Base-by-base conservation (phyloP, 495 filamentous ascomycete genomes). In the Penicillium diatomitis region DNA sequence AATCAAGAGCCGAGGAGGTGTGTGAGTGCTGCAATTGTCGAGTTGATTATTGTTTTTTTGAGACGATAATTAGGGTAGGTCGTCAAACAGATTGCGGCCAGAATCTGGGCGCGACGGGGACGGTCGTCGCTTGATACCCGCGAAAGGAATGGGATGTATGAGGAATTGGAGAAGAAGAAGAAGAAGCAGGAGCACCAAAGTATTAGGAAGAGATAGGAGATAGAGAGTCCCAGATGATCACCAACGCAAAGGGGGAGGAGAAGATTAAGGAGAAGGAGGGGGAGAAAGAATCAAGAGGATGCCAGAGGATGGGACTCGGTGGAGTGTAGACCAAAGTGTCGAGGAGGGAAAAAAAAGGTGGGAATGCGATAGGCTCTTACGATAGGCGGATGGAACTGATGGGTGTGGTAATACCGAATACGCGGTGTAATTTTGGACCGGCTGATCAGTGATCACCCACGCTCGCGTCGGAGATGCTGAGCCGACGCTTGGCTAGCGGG, bases 281-380 rank as follows among this genome's bases (percentile, higher is more conserved):
- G 20, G 20, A 20, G 20, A 20, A 20, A 20, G 20, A 20, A 20
- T 20, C 20, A 20, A 20, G 20, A 20, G 20, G 20, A 20, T 20
- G 20, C 20, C 20, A 20, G 47, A 45, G 33, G 47, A 43, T 36
- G 40, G 50, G 37, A 32, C 30, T 29, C 32, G 51, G 42, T 36
- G 46, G 49, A 48, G 42, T 46, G 38, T 43, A 32, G 44, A 31
- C 41, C 36, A 32, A 5, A 32, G 31, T 39, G 8, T 34, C 20
- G n/a, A 38, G 37, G 40, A 52, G 57, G 56, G 56, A 60, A 64
- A 65, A 60, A 67, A 65, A 56, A 65, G 58, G 54, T 57, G 62
- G 59, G 59, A 60, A 60, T 50, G 53, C 52, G 52, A 61, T 55
- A 52, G 50, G 32, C 33, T 41, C 35, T 20, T 20, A 20, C 20